Evolutionary conservation across 208 protist genomes (phyloP).

Genomic region (Leishmania amazonensis): DNA sequence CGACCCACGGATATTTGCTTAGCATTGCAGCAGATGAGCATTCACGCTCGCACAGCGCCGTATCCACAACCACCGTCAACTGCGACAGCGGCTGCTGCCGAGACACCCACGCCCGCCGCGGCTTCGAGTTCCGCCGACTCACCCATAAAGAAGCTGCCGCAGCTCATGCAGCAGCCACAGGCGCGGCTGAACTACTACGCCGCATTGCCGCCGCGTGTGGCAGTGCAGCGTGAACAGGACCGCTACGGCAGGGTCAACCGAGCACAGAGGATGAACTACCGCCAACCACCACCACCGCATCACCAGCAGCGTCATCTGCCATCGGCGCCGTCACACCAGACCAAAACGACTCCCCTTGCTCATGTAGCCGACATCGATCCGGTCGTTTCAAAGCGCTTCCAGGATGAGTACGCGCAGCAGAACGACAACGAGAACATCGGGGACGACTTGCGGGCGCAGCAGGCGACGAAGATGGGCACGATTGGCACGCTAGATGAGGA

Average conservation of each 20-base stretch:
- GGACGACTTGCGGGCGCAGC: slow-evolving; percentile 46
- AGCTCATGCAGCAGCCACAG: neutral
- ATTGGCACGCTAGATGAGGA: slow-evolving; percentile 65
- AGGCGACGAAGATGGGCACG: slow-evolving; percentile 29
- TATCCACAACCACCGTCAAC: neutral
- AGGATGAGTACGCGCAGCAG: slow-evolving; percentile 61
- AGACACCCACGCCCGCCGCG: neutral
- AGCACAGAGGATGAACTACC: neutral
- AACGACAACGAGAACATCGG: slow-evolving; percentile 35
- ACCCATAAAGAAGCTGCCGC: neutral
- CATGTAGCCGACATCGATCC: slow-evolving; percentile 25
- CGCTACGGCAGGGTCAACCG: slow-evolving; percentile 10
- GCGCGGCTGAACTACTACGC: slow-evolving; percentile 2
- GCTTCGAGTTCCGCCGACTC: neutral
- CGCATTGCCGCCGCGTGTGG: neutral
- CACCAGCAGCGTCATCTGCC: neutral
- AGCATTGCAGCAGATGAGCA: slow-evolving; percentile 19
- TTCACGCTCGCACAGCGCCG: neutral
- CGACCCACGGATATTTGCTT: slow-evolving; percentile 5
- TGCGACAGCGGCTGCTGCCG: neutral
- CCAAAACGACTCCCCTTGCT: neutral
- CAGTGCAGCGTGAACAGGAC: slow-evolving; percentile 3
- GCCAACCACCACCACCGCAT: neutral
- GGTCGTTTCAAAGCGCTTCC: slow-evolving; percentile 45
- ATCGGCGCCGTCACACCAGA: neutral